Conservation (phyloP, 371 early-diverging fungal genomes). For the Catenaria anguillulae region DNA sequence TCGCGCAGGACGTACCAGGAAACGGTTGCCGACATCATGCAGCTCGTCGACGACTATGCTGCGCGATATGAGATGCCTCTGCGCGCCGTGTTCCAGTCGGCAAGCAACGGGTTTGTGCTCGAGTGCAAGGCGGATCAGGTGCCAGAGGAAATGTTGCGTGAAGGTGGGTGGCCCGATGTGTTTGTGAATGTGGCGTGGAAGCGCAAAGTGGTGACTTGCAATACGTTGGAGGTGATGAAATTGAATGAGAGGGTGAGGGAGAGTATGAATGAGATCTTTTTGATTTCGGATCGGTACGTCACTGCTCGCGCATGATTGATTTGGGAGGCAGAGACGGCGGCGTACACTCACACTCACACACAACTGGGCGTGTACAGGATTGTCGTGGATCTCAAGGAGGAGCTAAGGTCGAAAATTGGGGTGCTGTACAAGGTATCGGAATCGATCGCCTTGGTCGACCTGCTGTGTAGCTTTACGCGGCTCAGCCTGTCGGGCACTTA, state of each 20-base stretch:
- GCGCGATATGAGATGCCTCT: slow-evolving; percentile 12
- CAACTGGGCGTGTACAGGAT: no score
- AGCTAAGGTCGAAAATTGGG: slow-evolving; percentile 41
- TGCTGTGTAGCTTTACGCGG: no score
- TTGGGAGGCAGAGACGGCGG: no score
- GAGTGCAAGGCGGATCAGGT: no score
- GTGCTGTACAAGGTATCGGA: slow-evolving; percentile 63
- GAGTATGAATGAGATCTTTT: slow-evolving; percentile 56
- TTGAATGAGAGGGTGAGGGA: slow-evolving; percentile 61
- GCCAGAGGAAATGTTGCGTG: no score
- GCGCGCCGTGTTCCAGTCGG: no score
- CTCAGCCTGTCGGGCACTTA: no score
- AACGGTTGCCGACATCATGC: slow-evolving; percentile 63
- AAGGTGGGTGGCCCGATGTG: slow-evolving; percentile 23
- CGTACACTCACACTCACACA: no score
- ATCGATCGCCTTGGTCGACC: slow-evolving; percentile 64
- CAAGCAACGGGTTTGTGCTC: no score
- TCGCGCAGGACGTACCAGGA: slow-evolving; percentile 75
- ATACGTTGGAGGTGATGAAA: slow-evolving; percentile 60
- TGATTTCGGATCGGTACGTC: slow-evolving; percentile 62
- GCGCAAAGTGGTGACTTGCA: slow-evolving; percentile 44
- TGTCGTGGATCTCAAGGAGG: slow-evolving; percentile 37
- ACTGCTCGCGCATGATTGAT: no score
- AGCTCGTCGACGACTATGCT: slow-evolving; percentile 41
- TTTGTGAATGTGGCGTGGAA: slow-evolving; percentile 47